Conservation (phyloP, 129 eudicot genomes). For the Scalesia atractyloides region DNA sequence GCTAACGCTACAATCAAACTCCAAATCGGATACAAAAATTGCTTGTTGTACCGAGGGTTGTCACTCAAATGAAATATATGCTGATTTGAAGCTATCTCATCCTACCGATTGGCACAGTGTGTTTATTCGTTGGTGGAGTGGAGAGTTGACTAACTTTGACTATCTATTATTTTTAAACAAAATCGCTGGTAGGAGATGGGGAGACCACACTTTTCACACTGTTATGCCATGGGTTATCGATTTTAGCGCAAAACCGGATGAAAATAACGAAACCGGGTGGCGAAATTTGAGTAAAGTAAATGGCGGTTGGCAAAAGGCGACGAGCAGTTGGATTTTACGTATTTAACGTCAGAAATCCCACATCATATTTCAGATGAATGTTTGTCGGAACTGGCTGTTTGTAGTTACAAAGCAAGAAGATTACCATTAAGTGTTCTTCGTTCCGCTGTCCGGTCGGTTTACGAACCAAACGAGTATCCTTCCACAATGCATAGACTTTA, state of each 20-base stretch:
- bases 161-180: constrained; percentile 78
- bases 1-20: constrained; percentile 38
- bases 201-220: constrained; percentile 81
- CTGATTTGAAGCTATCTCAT: constrained; percentile 62
- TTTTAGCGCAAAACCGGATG: constrained; percentile 87
- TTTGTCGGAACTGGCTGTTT: constrained; percentile 94
- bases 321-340: constrained; percentile 95
- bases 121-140: constrained; percentile 85
- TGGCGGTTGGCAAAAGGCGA: constrained; percentile 99
- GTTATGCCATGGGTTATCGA: constrained; percentile 99
- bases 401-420: constrained; percentile 98
- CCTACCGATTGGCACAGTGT: constrained; percentile 61
- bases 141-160: constrained; percentile 88
- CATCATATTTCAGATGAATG: constrained; percentile 99
- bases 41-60: constrained; percentile 51
- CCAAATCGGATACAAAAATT: constrained; percentile 30
- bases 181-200: constrained; percentile 96
- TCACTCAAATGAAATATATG: constrained; percentile 55
- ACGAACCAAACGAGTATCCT: constrained; percentile 98
- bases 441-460: constrained; percentile 91
- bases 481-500: constrained; percentile 93
- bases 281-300: constrained; percentile 86
- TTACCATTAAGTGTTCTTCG: constrained; percentile 85
- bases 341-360: constrained; percentile 86
- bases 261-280: constrained; percentile 67